Percentiles rank a stretch among this genome's conserved stretches.
Evolutionary conservation across 768 basidiomycete genomes (phyloP).

Genomic region (Hygrocybe coccinea): DNA sequence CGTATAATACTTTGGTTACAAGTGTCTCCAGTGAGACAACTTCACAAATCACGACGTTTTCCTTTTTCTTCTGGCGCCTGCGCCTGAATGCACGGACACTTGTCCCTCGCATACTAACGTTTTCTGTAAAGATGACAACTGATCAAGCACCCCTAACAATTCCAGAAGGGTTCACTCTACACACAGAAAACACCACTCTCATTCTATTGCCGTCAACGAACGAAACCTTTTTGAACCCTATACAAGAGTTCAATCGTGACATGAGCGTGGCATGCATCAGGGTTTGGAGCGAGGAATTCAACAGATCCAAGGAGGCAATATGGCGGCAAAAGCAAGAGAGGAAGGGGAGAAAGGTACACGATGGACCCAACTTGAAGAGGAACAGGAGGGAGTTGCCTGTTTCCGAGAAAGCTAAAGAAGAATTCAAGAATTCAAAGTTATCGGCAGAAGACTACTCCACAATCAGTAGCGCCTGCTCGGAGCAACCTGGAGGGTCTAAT

Average conservation of each 20-base stretch:
- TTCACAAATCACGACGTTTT: too few species aligned
- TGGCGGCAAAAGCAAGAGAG: constrained; percentile 54
- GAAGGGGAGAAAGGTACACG: constrained; percentile 40
- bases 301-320: constrained; percentile 55
- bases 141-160: constrained; percentile 29
- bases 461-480: too few species aligned
- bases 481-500: too few species aligned
- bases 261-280: constrained; percentile 85
- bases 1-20: too few species aligned
- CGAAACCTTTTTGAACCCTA: constrained; percentile 92
- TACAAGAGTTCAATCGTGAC: constrained; percentile 98
- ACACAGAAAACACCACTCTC: constrained; percentile 76
- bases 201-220: constrained; percentile 70
- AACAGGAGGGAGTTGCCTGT: constrained; percentile 42
- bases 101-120: neutral
- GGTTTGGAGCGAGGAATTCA: constrained; percentile 75
- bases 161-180: constrained; percentile 72
- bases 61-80: neutral
- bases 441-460: too few species aligned
- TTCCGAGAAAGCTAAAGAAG: too few species aligned
- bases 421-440: too few species aligned
- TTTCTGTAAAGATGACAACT: neutral
- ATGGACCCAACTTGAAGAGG: constrained; percentile 36
- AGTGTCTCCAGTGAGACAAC: too few species aligned
- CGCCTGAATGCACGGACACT: neutral